Conservation (phyloP, 2,329 filamentous ascomycete genomes). For the Xylaria sp. region DNA sequence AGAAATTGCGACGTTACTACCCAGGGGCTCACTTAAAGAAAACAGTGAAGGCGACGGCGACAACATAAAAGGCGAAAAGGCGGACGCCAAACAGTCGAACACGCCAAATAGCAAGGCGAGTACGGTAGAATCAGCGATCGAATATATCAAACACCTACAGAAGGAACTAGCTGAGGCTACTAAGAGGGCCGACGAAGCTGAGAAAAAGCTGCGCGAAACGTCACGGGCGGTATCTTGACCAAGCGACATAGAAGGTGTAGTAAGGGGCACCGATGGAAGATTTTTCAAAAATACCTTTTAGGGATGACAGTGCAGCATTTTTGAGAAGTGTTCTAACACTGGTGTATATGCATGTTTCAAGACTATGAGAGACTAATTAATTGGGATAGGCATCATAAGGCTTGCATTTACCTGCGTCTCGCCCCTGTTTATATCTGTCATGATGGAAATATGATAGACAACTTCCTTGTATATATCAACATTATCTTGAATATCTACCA, state of each 20-base stretch:
- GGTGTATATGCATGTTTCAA: constrained; percentile 5
- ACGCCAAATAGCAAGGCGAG: constrained; percentile 90
- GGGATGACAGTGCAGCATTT: neutral
- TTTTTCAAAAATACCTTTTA: neutral
- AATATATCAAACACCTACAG: constrained; percentile 90
- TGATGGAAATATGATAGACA: constrained; percentile 3
- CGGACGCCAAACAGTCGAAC: constrained; percentile 55
- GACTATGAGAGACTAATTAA: neutral
- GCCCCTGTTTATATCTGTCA: constrained; percentile 1
- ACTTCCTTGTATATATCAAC: constrained; percentile 20
- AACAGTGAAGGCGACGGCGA: constrained; percentile 59
- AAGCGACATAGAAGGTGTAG: neutral
- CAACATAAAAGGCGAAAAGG: constrained; percentile 56
- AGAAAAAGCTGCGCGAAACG: constrained; percentile 64
- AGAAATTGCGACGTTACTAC: constrained; percentile 89
- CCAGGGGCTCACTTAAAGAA: constrained; percentile 62
- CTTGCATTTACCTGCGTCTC: neutral
- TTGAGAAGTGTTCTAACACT: constrained; percentile 3
- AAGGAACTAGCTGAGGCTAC: constrained; percentile 75
- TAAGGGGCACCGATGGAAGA: neutral
- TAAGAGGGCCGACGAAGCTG: constrained; percentile 70
- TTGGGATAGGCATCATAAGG: constrained; percentile 3
- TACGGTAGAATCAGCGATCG: constrained; percentile 96
- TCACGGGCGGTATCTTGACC: constrained; percentile 10
- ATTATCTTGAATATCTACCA: neutral